phyloP scores from a whole-genome alignment of 2,329 filamentous ascomycete genomes.

The Cryphonectria parasitica region DNA sequence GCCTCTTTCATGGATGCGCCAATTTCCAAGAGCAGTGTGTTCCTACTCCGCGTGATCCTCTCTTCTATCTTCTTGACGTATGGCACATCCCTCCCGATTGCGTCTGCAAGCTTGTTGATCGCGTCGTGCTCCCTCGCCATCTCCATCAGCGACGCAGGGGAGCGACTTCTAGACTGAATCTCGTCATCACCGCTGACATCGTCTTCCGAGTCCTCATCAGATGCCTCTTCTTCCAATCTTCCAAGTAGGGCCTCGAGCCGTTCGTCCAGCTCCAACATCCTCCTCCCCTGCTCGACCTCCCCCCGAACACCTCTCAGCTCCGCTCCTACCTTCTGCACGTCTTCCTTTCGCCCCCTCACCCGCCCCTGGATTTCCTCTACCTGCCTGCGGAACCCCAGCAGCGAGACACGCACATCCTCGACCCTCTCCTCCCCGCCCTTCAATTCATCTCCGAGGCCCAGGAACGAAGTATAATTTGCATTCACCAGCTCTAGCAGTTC shows the following conservation, averaged over 20 bases:
- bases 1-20: constrained; percentile 52
- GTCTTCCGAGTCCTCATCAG: constrained; percentile 39
- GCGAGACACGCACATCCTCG: constrained; percentile 83
- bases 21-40: constrained; percentile 60
- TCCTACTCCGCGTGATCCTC: constrained; percentile 56
- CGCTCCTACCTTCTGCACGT: constrained; percentile 65
- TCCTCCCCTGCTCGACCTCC: constrained; percentile 64
- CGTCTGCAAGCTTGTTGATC: constrained; percentile 47
- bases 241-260: constrained; percentile 66
- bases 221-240: constrained; percentile 45
- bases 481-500: constrained; percentile 96
- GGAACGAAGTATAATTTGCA: constrained; percentile 88
- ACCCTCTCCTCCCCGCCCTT: constrained; percentile 89
- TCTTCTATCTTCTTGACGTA: constrained; percentile 58
- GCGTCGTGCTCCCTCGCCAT: constrained; percentile 52
- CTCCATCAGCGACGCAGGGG: constrained; percentile 49
- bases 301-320: constrained; percentile 68
- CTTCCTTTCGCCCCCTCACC: constrained; percentile 65
- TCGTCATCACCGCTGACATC: constrained; percentile 35
- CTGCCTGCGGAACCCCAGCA: constrained; percentile 83
- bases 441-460: constrained; percentile 79
- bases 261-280: constrained; percentile 70
- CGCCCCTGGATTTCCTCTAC: constrained; percentile 72
- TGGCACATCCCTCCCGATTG: constrained; percentile 51
- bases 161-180: constrained; percentile 46